phyloP scores from a whole-genome alignment of 2,329 filamentous ascomycete species.

The Apiospora sp. region DNA sequence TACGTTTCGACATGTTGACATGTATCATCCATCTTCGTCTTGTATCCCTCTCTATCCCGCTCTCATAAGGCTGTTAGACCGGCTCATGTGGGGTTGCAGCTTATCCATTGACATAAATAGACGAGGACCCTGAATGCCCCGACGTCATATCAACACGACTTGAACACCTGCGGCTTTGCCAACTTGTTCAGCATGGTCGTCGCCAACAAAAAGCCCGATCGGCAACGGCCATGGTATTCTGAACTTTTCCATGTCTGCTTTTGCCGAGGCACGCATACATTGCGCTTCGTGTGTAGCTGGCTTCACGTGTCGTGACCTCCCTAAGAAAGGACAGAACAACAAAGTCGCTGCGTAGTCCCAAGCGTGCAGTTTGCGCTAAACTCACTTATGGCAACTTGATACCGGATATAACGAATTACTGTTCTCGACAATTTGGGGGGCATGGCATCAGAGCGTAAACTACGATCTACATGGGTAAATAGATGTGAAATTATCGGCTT shows the following conservation, averaged over 20 bases:
- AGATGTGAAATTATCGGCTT: too few relatives aligned
- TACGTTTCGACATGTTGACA: not conserved
- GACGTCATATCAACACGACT: conserved; percentile 1
- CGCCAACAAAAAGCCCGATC: not conserved
- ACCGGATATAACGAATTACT: too few relatives aligned
- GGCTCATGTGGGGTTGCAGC: conserved; percentile 7
- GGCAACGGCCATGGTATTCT: not conserved
- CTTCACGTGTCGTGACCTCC: not conserved
- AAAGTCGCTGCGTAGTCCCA: not conserved
- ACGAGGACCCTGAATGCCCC: conserved; percentile 7
- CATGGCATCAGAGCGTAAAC: too few relatives aligned
- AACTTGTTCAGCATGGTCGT: not conserved
- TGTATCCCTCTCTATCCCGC: not conserved
- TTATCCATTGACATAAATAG: not conserved
- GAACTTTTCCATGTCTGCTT: not conserved
- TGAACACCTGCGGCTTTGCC: not conserved
- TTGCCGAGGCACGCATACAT: not conserved
- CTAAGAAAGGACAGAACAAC: not conserved
- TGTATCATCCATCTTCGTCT: not conserved
- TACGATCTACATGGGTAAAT: too few relatives aligned
- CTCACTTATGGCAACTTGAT: too few relatives aligned
- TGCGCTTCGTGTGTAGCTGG: not conserved
- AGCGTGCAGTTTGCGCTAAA: too few relatives aligned
- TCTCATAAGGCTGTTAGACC: not conserved
- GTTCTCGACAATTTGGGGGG: too few relatives aligned